phyloP scores from a whole-genome alignment of 108 stramenopile species.

The Skeletonema menzelii region DNA sequence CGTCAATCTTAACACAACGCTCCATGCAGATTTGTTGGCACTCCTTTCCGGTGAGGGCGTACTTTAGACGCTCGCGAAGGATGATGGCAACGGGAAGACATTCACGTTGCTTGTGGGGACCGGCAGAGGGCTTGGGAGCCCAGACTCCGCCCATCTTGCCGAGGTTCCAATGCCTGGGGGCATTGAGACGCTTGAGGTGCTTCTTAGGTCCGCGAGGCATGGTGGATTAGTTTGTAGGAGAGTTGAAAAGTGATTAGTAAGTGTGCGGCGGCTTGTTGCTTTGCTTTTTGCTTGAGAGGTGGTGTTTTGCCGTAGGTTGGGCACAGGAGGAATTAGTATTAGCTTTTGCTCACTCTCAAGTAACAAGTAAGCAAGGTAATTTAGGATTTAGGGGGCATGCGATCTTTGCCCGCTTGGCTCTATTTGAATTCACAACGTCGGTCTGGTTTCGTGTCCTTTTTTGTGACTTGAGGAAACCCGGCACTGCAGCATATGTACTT shows the following conservation, averaged over 20 bases:
- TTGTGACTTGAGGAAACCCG: too few species aligned
- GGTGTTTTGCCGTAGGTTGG: too few species aligned
- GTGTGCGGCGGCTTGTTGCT: too few species aligned
- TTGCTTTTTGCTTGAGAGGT: too few species aligned
- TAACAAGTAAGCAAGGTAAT: not conserved
- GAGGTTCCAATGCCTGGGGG: slow-evolving; percentile 99
- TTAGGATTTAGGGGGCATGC: not conserved
- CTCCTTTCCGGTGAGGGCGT: slow-evolving; percentile 98
- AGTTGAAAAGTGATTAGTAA: not conserved
- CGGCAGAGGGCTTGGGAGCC: slow-evolving; percentile 92
- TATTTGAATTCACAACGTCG: too few species aligned
- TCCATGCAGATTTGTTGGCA: slow-evolving; percentile 99
- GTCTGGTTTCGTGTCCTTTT: too few species aligned
- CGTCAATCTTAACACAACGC: slow-evolving; percentile 97
- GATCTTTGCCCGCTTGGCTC: too few species aligned
- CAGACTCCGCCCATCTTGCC: slow-evolving; percentile 99
- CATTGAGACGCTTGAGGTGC: slow-evolving; percentile 99
- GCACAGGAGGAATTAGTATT: not conserved
- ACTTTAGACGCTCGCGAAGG: slow-evolving; percentile 99
- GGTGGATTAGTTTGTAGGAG: not conserved
- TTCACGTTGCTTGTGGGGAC: slow-evolving; percentile 99
- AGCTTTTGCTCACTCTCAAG: not conserved
- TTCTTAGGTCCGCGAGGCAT: slow-evolving; percentile 98
- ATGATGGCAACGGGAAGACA: slow-evolving; percentile 96
- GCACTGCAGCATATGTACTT: too few species aligned